Evolutionary conservation across 2,329 filamentous ascomycete genomes (phyloP).

Genomic region (Orbilia ellipsospora): DNA sequence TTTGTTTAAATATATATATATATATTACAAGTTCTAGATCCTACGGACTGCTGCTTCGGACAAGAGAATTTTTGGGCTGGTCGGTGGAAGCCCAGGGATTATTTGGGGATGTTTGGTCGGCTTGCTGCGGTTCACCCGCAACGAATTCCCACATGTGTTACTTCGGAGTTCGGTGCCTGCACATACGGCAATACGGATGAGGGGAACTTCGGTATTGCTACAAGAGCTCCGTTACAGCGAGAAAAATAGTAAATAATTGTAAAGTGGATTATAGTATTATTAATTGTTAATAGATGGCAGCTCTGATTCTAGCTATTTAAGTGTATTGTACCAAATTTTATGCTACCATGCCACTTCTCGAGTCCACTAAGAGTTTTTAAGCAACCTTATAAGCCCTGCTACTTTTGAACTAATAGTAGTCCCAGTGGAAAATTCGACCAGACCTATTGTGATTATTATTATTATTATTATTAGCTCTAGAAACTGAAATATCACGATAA

Average conservation of each 20-base stretch:
- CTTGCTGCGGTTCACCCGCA: conserved; percentile 47
- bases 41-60: too few relatives aligned
- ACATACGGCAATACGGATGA: conserved; percentile 16
- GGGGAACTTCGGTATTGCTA: conserved; percentile 33
- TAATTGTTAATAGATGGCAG: neutral
- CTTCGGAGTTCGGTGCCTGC: conserved; percentile 19
- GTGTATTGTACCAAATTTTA: conserved; percentile 5
- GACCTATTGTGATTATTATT: conserved; percentile 10
- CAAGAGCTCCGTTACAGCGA: too few relatives aligned
- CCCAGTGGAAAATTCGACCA: conserved; percentile 48
- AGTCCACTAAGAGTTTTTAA: conserved; percentile 39
- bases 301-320: neutral
- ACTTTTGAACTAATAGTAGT: conserved; percentile 38
- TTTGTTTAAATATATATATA: too few relatives aligned
- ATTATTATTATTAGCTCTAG: neutral
- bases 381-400: conserved; percentile 39
- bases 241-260: neutral
- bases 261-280: neutral
- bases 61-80: neutral
- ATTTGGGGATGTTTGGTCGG: conserved; percentile 23
- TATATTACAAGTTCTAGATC: too few relatives aligned
- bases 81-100: neutral
- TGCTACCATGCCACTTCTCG: neutral
- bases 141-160: conserved; percentile 23
- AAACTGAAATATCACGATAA: neutral